phyloP scores from a whole-genome alignment of 352 stramenopile species.

The Lagenidium sp. region DNA sequence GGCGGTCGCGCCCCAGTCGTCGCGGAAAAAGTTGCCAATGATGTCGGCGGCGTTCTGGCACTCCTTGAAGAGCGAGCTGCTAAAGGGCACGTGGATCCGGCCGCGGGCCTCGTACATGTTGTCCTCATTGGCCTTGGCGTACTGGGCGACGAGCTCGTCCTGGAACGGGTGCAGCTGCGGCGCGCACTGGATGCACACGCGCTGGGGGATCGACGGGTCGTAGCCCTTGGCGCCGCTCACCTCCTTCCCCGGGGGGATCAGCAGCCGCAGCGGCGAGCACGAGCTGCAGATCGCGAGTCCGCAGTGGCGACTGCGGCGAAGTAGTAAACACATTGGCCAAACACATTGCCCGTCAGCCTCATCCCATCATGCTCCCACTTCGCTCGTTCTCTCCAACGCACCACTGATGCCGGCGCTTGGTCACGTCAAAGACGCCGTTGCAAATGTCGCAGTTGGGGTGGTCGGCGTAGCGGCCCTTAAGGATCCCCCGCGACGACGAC shows the following conservation, averaged over 20 bases:
- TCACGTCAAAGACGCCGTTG: slow-evolving; percentile 44
- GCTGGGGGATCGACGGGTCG: slow-evolving; percentile 40
- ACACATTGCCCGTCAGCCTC: background rate
- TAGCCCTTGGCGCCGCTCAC: slow-evolving; percentile 40
- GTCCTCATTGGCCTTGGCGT: slow-evolving; percentile 30
- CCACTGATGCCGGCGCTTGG: slow-evolving; percentile 55
- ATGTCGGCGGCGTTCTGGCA: slow-evolving; percentile 58
- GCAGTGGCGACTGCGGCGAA: slow-evolving; percentile 32
- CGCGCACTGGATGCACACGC: slow-evolving; percentile 43
- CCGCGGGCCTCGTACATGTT: slow-evolving; percentile 28
- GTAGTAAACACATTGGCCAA: background rate
- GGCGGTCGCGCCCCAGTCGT: slow-evolving; percentile 25
- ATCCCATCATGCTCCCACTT: background rate
- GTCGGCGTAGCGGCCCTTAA: slow-evolving; percentile 23
- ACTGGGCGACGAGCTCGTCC: slow-evolving; percentile 31
- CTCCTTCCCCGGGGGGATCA: slow-evolving; percentile 44
- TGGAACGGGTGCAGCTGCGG: slow-evolving; percentile 35
- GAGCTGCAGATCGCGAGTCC: slow-evolving; percentile 39
- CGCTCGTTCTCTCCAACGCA: slow-evolving; percentile 8
- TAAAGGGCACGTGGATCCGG: slow-evolving; percentile 41
- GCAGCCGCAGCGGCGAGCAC: slow-evolving; percentile 44
- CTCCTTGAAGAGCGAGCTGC: slow-evolving; percentile 37
- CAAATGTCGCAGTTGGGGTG: slow-evolving; percentile 66
- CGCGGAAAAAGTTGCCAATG: slow-evolving; percentile 56
- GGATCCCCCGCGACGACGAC: background rate